Conservation (phyloP, 2,329 filamentous ascomycete species). For the Hawksworthiomyces lignivorus region DNA sequence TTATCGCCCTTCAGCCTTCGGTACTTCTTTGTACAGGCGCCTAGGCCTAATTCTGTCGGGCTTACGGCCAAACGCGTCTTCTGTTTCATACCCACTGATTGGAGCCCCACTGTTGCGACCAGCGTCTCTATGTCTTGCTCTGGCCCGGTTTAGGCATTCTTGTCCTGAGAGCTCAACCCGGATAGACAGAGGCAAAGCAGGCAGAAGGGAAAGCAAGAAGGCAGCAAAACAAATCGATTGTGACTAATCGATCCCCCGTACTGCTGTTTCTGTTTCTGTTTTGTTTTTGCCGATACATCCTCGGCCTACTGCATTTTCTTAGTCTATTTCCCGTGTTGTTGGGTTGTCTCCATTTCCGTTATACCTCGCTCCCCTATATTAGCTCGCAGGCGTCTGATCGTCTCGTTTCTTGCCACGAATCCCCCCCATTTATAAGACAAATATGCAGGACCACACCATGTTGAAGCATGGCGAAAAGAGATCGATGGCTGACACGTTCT, state of each 20-base stretch:
- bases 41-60: conserved; percentile 8
- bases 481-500: neutral
- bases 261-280: too few relatives aligned
- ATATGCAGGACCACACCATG: too few relatives aligned
- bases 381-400: conserved; percentile 5
- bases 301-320: too few relatives aligned
- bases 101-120: conserved; percentile 10
- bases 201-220: neutral
- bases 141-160: neutral
- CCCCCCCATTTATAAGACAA: too few relatives aligned
- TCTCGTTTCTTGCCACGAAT: conserved; percentile 1
- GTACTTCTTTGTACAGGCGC: too few relatives aligned
- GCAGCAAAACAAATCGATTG: neutral
- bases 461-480: neutral
- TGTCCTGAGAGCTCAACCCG: conserved; percentile 2
- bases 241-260: too few relatives aligned
- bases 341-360: neutral
- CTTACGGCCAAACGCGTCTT: conserved; percentile 14
- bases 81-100: conserved; percentile 12
- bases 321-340: too few relatives aligned
- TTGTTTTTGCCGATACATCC: conserved; percentile 9
- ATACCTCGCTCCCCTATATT: neutral
- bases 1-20: too few relatives aligned
- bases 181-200: neutral
- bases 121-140: neutral